Conservation (phyloP, 2,329 filamentous ascomycete species). For the Fusarium tricinctum region DNA sequence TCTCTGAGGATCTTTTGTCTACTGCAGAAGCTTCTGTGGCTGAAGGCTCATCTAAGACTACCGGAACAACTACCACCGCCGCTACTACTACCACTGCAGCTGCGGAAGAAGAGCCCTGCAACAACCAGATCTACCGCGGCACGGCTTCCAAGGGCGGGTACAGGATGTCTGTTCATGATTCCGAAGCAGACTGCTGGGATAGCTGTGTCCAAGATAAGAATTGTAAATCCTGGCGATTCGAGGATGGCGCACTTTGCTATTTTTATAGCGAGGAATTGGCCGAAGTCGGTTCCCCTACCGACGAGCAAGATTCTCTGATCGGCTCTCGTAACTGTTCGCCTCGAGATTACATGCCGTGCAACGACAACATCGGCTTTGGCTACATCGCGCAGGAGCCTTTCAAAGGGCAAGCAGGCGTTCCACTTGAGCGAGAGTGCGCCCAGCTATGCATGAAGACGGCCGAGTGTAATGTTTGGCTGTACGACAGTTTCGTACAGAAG, state of each 20-base stretch:
- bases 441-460: constrained; percentile 1
- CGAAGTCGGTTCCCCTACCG: not conserved
- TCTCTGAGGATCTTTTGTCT: not conserved
- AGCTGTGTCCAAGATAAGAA: not conserved
- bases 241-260: not conserved
- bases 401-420: not conserved
- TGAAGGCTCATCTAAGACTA: not conserved
- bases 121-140: not conserved
- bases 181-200: not conserved
- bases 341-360: not conserved
- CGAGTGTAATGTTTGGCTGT: not conserved
- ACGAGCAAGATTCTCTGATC: not conserved
- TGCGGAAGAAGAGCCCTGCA: not conserved
- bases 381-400: not conserved
- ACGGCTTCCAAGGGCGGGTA: not conserved
- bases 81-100: not conserved
- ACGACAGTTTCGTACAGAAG: not conserved
- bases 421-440: not conserved
- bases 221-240: constrained; percentile 1
- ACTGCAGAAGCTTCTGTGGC: not conserved
- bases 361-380: not conserved
- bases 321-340: constrained; percentile 5
- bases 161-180: not conserved
- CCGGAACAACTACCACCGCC: not conserved
- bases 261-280: not conserved